Conservation (phyloP, 2,329 filamentous ascomycete species). For the Penicillium sp. region DNA sequence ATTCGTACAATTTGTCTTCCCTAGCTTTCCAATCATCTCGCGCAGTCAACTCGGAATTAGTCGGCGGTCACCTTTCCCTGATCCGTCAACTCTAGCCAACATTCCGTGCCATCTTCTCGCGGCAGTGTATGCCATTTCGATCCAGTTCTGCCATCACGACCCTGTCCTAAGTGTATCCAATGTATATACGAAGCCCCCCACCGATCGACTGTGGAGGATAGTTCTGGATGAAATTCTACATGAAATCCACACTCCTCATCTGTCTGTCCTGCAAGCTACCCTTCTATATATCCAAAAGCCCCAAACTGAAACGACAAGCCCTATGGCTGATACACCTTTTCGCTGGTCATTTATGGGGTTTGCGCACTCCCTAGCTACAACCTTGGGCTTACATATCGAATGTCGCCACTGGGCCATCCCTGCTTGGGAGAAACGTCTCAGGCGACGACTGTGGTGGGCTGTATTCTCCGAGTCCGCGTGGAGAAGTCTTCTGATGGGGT, state of each 20-base stretch:
- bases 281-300: constrained; percentile 30
- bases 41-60: constrained; percentile 24
- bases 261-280: constrained; percentile 28
- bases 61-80: too few relatives aligned
- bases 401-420: constrained; percentile 35
- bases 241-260: constrained; percentile 28
- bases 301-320: constrained; percentile 18
- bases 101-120: constrained; percentile 27
- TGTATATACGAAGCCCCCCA: constrained; percentile 23
- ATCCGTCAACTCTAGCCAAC: constrained; percentile 20
- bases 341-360: constrained; percentile 34
- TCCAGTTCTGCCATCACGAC: constrained; percentile 29
- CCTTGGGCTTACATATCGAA: constrained; percentile 35
- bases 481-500: constrained; percentile 30
- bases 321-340: constrained; percentile 28
- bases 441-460: constrained; percentile 38
- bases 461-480: constrained; percentile 39
- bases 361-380: constrained; percentile 29
- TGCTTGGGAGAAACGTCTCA: constrained; percentile 34
- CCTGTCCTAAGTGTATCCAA: constrained; percentile 26
- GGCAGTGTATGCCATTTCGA: constrained; percentile 29
- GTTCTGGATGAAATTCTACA: constrained; percentile 25
- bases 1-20: constrained; percentile 24
- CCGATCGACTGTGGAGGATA: constrained; percentile 26
- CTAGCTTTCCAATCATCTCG: constrained; percentile 27